Evolutionary conservation across 78 protist species (phyloP).

Genomic region (Dictyostelium capitatum): DNA sequence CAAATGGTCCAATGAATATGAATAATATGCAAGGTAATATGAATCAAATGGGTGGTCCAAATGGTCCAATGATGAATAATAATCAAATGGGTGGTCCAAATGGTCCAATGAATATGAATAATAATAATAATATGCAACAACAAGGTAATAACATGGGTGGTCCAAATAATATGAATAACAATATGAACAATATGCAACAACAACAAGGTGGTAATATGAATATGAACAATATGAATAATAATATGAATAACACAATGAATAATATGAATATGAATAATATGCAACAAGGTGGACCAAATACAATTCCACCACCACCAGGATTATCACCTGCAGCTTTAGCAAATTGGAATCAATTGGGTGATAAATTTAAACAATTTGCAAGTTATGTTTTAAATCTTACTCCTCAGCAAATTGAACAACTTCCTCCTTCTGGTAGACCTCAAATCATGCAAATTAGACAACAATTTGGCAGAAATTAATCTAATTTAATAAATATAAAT

Average conservation of each 20-base stretch:
- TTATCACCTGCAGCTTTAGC: constrained; percentile 38
- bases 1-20: not conserved
- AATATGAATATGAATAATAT: not conserved
- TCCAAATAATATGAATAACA: not conserved
- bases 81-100: not conserved
- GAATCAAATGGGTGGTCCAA: not conserved
- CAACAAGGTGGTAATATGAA: constrained; percentile 13
- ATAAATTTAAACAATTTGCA: constrained; percentile 23
- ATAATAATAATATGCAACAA: not conserved
- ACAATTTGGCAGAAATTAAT: not conserved
- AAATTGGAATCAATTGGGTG: constrained; percentile 43
- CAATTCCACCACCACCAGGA: constrained; percentile 68
- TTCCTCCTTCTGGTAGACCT: constrained; percentile 2
- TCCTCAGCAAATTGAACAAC: constrained; percentile 48
- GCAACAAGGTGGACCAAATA: not conserved
- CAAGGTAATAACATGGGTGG: not conserved
- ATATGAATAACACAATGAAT: not conserved
- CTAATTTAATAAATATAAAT: not conserved
- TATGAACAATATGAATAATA: not conserved
- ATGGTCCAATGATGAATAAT: not conserved
- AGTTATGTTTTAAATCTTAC: constrained; percentile 26
- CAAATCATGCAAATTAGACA: constrained; percentile 39
- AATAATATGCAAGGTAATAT: not conserved
- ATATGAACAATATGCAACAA: constrained; percentile 10
- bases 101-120: not conserved